A percentile compares a stretch with the other conserved stretches of the same genome.
phyloP scores from a whole-genome alignment of 139 green algal genomes.

The Chlorella vulgaris region DNA sequence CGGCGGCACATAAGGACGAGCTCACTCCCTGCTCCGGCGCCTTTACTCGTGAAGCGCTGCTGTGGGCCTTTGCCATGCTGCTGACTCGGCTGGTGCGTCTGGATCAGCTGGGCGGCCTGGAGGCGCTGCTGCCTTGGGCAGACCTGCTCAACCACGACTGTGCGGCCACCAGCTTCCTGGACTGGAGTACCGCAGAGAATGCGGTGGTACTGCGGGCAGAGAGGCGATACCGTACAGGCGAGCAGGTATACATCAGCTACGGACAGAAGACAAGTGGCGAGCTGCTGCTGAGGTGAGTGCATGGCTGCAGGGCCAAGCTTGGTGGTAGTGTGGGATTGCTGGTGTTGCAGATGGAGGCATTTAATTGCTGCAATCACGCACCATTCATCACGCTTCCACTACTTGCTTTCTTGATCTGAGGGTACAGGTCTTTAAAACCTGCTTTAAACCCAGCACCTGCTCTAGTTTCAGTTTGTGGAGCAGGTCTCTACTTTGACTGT shows the following conservation, averaged over 20 bases:
- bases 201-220: constrained; percentile 62
- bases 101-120: constrained; percentile 11
- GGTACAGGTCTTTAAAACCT: too few relatives aligned
- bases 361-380: neutral
- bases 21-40: constrained; percentile 12
- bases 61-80: constrained; percentile 64
- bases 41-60: constrained; percentile 43
- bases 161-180: constrained; percentile 35
- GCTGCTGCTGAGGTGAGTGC: constrained; percentile 24
- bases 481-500: too few relatives aligned
- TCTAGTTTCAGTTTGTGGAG: neutral
- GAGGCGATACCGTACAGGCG: constrained; percentile 48
- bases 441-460: neutral
- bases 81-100: constrained; percentile 71
- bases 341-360: neutral
- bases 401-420: too few relatives aligned
- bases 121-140: constrained; percentile 66
- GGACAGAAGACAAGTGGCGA: constrained; percentile 21
- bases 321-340: neutral
- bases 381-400: too few relatives aligned
- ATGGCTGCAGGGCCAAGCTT: neutral
- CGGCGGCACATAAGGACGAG: constrained; percentile 23
- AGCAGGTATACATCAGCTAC: constrained; percentile 39
- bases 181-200: constrained; percentile 34
- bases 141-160: constrained; percentile 74